phyloP scores from a whole-genome alignment of 1,284 basidiomycete genomes.

The Rugosomyces carneus region DNA sequence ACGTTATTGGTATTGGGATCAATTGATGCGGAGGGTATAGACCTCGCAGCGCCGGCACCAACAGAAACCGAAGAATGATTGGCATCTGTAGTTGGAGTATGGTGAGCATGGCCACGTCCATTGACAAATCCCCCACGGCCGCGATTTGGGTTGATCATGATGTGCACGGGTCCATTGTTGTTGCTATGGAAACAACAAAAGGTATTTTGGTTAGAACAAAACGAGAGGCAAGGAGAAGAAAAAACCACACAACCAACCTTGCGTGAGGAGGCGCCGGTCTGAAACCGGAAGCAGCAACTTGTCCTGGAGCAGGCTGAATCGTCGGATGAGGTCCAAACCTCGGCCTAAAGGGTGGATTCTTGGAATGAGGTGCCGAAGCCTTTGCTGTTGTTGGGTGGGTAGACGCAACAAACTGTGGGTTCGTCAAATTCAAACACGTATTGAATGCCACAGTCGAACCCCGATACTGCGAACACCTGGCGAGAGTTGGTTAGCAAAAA shows the following conservation, averaged over 20 bases:
- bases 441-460: slow-evolving; percentile 83
- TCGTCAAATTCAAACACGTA: slow-evolving; percentile 79
- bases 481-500: no score
- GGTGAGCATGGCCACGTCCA: slow-evolving; percentile 29
- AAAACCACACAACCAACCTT: slow-evolving; percentile 19
- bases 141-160: slow-evolving; percentile 64
- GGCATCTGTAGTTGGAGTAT: slow-evolving; percentile 14
- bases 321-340: slow-evolving; percentile 62
- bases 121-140: slow-evolving; percentile 27
- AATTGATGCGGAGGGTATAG: slow-evolving; percentile 3
- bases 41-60: slow-evolving; percentile 8
- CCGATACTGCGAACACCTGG: slow-evolving; percentile 88
- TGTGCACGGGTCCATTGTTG: slow-evolving; percentile 23
- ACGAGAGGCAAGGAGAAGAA: slow-evolving; percentile 2
- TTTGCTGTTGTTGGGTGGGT: slow-evolving; percentile 48
- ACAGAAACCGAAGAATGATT: slow-evolving; percentile 14
- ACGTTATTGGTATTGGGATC: neutral
- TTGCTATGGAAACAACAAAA: slow-evolving; percentile 10
- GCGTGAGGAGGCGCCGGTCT: slow-evolving; percentile 32
- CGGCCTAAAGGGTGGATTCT: slow-evolving; percentile 54
- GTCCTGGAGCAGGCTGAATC: slow-evolving; percentile 46
- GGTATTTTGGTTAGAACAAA: no score
- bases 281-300: slow-evolving; percentile 54
- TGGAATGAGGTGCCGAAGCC: slow-evolving; percentile 34
- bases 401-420: slow-evolving; percentile 75